phyloP scores from a whole-genome alignment of 2,329 filamentous ascomycete species.

The Thelonectria discophora region DNA sequence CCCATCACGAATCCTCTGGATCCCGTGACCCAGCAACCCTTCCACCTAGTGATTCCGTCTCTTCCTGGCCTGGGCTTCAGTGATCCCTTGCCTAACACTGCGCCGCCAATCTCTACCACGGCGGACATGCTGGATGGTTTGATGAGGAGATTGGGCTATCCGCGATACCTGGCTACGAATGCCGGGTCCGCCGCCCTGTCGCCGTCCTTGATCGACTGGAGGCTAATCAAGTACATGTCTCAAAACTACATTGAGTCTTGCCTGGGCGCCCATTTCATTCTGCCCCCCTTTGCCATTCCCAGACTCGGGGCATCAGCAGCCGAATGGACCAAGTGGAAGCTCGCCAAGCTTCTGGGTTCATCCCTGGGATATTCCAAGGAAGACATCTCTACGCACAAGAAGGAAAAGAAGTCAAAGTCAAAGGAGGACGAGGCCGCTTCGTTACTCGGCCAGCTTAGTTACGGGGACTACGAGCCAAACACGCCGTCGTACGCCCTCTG shows the following conservation, averaged over 20 bases:
- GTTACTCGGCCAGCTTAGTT: slow-evolving; percentile 43
- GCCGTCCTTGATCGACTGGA: slow-evolving; percentile 62
- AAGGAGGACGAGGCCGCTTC: slow-evolving; percentile 25
- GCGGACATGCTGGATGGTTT: slow-evolving; percentile 65
- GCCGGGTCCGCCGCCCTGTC: slow-evolving; percentile 57
- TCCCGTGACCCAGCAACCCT: slow-evolving; percentile 57
- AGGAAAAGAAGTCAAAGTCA: slow-evolving; percentile 26
- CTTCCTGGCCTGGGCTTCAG: slow-evolving; percentile 74
- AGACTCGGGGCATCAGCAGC: slow-evolving; percentile 53
- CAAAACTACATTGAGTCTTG: slow-evolving; percentile 59
- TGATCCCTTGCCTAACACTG: slow-evolving; percentile 63
- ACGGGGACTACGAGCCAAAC: slow-evolving; percentile 57
- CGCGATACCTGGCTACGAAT: slow-evolving; percentile 65
- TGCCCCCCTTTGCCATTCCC: slow-evolving; percentile 63
- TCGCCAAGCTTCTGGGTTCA: slow-evolving; percentile 59
- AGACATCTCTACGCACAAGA: slow-evolving; percentile 58
- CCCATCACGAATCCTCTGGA: slow-evolving; percentile 63
- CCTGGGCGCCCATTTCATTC: slow-evolving; percentile 68
- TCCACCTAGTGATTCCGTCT: slow-evolving; percentile 73
- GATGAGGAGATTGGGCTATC: slow-evolving; percentile 69
- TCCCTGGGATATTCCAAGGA: slow-evolving; percentile 64
- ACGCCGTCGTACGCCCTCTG: slow-evolving; percentile 68
- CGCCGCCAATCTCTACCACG: slow-evolving; percentile 60
- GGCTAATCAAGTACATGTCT: slow-evolving; percentile 59
- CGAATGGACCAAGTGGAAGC: slow-evolving; percentile 64